Base-by-base conservation (phyloP, 2,329 filamentous ascomycete genomes). In the Clarireedia paspali region DNA sequence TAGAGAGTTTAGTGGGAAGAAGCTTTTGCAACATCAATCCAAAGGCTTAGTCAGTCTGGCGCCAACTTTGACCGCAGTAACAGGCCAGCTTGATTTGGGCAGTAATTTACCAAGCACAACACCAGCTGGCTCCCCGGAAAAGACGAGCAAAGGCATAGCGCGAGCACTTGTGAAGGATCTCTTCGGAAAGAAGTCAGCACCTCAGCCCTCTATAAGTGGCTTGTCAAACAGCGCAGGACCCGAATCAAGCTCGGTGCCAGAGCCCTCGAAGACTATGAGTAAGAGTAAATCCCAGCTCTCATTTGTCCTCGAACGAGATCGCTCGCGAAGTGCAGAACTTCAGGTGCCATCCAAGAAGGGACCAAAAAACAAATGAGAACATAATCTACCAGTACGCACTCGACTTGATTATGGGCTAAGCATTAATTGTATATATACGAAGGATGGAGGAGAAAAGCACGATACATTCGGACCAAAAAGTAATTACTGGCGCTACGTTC, bases 221-320 rank as follows among this genome's bases (percentile, higher is more conserved):
- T 24, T 57, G 34, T 34, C 50, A 44, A 38, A 54, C 23, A 20
- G 56, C 10, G 30, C 36, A 7, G 44, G 15, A 14, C 14, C 20
- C 7, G 39, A 42, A 2, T 6, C 39, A n/a, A 42, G n/a, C 39
- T 6, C 39, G 15, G 39, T 17, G n/a, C 27, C 57, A 2, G 56
- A 56, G 14, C 23, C 58, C 7, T 72, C 14, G 69, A 75, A 26
- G 69, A 69, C 14, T 71, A 70, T 84, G 49, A 79, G 74, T n/a
- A 73, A 80, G 56, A 79, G 80, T n/a, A 82, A 77, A 67, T 84
- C 81, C 62, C 80, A 84, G 64, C 70, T 85, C 27, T 78, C 77
- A 9, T 69, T 84, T 4, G 70, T 85, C 1, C 71, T 84, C 20
- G 78, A 82, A 61, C 75, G 77, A 38, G 79, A 80, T 59, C 78